Conservation (phyloP, 805 yeast species). For the Wickerhamomyces canadensis region DNA sequence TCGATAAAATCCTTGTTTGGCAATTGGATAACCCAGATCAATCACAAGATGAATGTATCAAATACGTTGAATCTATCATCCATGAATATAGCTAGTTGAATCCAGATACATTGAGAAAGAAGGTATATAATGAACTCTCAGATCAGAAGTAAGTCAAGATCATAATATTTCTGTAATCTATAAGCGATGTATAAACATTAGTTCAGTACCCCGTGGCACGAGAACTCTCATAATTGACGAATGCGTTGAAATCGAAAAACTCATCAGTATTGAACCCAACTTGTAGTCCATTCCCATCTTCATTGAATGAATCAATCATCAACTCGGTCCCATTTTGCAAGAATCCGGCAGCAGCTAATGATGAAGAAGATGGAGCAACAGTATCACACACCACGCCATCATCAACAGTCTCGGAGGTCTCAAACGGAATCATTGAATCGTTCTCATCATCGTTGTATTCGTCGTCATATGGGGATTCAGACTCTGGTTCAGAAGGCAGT, state of each 20-base stretch:
- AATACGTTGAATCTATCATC: slow-evolving; percentile 27
- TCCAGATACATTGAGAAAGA: too few relatives aligned
- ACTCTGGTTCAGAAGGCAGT: slow-evolving; percentile 7
- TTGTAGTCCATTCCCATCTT: neutral
- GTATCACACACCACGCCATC: too few relatives aligned
- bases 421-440: neutral
- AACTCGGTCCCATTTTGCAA: too few relatives aligned
- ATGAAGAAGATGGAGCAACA: too few relatives aligned
- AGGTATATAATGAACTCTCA: too few relatives aligned
- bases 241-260: slow-evolving; percentile 21
- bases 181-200: too few relatives aligned
- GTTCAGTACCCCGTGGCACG: too few relatives aligned
- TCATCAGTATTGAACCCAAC: slow-evolving; percentile 9
- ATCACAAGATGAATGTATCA: slow-evolving; percentile 49
- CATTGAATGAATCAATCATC: neutral
- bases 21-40: slow-evolving; percentile 70
- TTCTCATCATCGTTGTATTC: neutral
- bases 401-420: too few relatives aligned
- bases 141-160: too few relatives aligned
- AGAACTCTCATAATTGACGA: slow-evolving; percentile 16
- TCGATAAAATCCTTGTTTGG: slow-evolving; percentile 58
- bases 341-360: too few relatives aligned
- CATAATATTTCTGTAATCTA: too few relatives aligned
- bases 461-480: slow-evolving; percentile 4
- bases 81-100: too few relatives aligned